Evolutionary conservation across 2,329 filamentous ascomycete species (phyloP).

Genomic region (Alternaria metachromatica): DNA sequence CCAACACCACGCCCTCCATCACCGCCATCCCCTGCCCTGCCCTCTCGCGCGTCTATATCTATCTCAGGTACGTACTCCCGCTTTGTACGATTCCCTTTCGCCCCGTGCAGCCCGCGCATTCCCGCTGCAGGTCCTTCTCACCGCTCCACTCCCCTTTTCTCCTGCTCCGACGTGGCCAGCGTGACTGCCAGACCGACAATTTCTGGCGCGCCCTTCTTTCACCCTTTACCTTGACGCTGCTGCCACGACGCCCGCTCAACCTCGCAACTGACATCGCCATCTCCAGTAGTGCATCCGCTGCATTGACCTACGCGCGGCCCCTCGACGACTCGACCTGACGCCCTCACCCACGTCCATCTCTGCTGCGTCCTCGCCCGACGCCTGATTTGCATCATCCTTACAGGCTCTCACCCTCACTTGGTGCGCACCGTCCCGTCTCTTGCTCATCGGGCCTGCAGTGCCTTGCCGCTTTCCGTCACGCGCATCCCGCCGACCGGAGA

Average conservation of each 20-base stretch:
- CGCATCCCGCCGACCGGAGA: conserved; percentile 24
- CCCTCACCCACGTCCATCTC: conserved; percentile 28
- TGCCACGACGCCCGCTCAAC: conserved; percentile 21
- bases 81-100: conserved; percentile 16
- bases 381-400: conserved; percentile 7
- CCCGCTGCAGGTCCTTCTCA: conserved; percentile 32
- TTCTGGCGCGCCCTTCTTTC: conserved; percentile 30
- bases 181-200: conserved; percentile 32
- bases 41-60: conserved; percentile 26
- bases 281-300: conserved; percentile 41
- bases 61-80: conserved; percentile 42
- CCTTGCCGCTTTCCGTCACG: conserved; percentile 25
- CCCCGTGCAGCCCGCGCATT: conserved; percentile 27
- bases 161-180: conserved; percentile 37
- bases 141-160: conserved; percentile 47
- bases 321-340: conserved; percentile 32
- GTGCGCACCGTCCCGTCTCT: conserved; percentile 44
- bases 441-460: conserved; percentile 22
- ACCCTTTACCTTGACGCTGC: conserved; percentile 16
- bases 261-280: conserved; percentile 38
- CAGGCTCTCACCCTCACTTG: conserved; percentile 28
- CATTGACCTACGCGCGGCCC: conserved; percentile 51
- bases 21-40: conserved; percentile 38
- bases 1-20: conserved; percentile 39
- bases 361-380: conserved; percentile 31